Base-by-base conservation (phyloP, 2,329 filamentous ascomycete species). In the Lithohypha guttulata region DNA sequence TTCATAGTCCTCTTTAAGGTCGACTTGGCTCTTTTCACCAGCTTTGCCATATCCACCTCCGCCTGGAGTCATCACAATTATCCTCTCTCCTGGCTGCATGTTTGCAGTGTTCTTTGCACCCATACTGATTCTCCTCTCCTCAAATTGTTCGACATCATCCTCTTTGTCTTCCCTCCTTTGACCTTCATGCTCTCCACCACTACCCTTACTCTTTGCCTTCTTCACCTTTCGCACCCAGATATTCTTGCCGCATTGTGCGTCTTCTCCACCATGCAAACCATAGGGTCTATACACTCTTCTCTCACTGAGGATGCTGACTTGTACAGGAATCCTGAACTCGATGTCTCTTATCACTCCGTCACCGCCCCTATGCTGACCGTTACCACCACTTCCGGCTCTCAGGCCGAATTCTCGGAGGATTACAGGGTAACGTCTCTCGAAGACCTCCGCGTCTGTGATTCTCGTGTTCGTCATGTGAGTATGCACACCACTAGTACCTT, bases 401-500 rank as follows among this genome's bases (percentile, higher is more conserved):
- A 89, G 61, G 9, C 70, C 69, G 56, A 87, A 89, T 49, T 81
- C 71, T 4, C 78, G 68, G 22, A 91, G 61, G 1, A 91, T 58
- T 1, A 86, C 81, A 0, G 82, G 82, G 52, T 86, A 86, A 6
- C 83, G 65, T 19, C 79, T 69, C 62, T 89, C 83, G 48, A 89
- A 82, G 5, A 86, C 73, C 56, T 91, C 84, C 0, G 79, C 70
- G 54, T 89, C 84, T 0, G 83, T 87, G 54, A 87, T 89, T 10
- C 82, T 72, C 2, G 83, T 89, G 57, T 91, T 91, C 5, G 84
- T 89, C 81, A 89, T 89, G 61, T 89, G 83, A 3, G 77, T 81
- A 55, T 91, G 82, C 22, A 89, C 81, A 15, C 82, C 83, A 42
- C 69, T 77, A 17, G 82, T 80, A 17, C 84, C 84, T 43, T 79